A percentile compares a stretch with the other conserved stretches of the same genome.
These are phyloP conservation scores for Cryphonectria japonica DNA, from an alignment of 2,329 filamentous ascomycete genomes.

Conservation along the genomic window DNA sequence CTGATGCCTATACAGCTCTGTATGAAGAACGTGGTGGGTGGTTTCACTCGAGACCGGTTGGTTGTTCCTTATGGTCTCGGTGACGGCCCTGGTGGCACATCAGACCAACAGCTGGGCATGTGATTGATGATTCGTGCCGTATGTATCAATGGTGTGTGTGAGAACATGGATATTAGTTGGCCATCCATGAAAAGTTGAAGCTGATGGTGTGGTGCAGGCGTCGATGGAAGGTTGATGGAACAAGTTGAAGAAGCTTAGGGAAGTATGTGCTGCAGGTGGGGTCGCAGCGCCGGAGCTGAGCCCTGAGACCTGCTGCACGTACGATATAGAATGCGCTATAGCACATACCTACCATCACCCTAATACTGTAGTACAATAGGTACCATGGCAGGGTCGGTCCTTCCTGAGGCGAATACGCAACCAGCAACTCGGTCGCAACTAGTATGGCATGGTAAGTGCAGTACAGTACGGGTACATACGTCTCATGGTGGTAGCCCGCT, in stretches of 20 bases:
- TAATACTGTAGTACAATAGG: no score
- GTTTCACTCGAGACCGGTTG: neutral
- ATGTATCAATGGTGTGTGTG: neutral
- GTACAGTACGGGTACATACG: no score
- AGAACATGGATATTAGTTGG: neutral
- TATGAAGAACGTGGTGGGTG: neutral
- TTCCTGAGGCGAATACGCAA: neutral
- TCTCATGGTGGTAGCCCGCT: no score
- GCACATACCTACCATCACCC: no score
- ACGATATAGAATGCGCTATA: no score
- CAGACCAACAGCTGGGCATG: neutral
- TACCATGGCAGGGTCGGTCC: no score
- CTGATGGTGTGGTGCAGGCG: neutral
- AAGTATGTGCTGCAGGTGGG: neutral
- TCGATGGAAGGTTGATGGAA: conserved; percentile 2
- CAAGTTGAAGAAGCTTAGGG: neutral
- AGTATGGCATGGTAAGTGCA: no score
- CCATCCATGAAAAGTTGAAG: neutral
- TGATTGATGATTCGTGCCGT: neutral
- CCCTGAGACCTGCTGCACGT: neutral
- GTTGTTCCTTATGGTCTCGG: neutral
- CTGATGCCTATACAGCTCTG: neutral
- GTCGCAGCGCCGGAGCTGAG: neutral
- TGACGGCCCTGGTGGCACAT: neutral
- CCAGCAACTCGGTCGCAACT: no score